Percentiles rank a stretch among this genome's conserved stretches.
phyloP scores from a whole-genome alignment of 176 grass and related monocot genomes.

The Themeda triandra region DNA sequence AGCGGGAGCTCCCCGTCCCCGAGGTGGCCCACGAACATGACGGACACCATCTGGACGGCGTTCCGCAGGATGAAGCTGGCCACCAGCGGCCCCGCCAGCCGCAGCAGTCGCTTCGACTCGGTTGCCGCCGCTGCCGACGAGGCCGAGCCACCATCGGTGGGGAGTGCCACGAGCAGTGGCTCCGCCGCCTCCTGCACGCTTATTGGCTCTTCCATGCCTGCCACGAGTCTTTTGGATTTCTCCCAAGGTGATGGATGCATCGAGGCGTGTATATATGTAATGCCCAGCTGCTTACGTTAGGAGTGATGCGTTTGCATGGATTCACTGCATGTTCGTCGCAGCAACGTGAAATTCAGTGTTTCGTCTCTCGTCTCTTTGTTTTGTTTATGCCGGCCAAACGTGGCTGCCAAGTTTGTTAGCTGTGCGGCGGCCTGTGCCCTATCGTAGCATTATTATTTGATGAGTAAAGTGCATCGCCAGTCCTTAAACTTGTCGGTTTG shows the following conservation, averaged over 20 bases:
- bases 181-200: not conserved
- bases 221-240: not conserved
- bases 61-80: not conserved
- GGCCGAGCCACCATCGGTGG: not conserved
- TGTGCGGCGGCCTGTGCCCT: too few relatives aligned
- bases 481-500: too few relatives aligned
- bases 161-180: not conserved
- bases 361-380: too few relatives aligned
- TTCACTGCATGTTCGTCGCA: not conserved
- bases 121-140: too few relatives aligned
- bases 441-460: too few relatives aligned
- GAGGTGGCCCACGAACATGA: not conserved
- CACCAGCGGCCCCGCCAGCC: not conserved
- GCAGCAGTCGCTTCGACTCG: not conserved
- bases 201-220: not conserved
- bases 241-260: too few relatives aligned
- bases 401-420: not conserved
- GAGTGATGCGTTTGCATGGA: not conserved
- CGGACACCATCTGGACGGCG: not conserved
- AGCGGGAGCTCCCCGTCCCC: not conserved
- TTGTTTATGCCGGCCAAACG: not conserved
- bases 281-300: not conserved
- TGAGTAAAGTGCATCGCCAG: too few relatives aligned
- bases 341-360: too few relatives aligned
- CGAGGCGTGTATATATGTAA: too few relatives aligned